Percentiles rank a stretch among this genome's conserved stretches.
These are phyloP conservation scores for Castanea crenata DNA, from an alignment of 306 rosid species.

Conservation along the genomic window DNA sequence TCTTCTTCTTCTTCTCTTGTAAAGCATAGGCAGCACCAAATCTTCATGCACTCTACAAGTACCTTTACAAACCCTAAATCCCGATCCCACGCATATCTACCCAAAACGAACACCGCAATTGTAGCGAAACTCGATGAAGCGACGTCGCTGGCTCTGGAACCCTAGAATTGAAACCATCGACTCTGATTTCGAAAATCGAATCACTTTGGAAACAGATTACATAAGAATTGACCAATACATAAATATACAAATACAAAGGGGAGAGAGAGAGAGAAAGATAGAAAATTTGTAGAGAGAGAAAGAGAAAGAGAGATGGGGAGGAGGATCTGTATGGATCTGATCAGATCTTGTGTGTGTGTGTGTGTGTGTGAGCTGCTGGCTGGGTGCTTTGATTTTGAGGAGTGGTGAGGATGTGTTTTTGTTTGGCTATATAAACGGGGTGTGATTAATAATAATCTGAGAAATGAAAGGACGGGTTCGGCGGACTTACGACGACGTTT, in stretches of 20 bases:
- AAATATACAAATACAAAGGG: not conserved
- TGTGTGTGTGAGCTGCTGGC: slow-evolving; percentile 8
- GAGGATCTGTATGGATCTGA: slow-evolving; percentile 52
- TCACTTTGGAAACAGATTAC: not conserved
- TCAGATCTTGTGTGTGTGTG: slow-evolving; percentile 63
- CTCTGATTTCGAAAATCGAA: not conserved
- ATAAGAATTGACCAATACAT: not conserved
- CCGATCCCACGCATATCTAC: slow-evolving; percentile 60
- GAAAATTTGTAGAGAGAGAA: not conserved
- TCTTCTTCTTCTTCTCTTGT: slow-evolving; percentile 43
- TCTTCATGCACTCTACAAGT: slow-evolving; percentile 66
- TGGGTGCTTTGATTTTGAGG: not conserved
- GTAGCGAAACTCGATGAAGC: not conserved
- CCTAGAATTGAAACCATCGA: slow-evolving; percentile 37
- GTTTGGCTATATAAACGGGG: too few species aligned
- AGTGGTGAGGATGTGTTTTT: too few species aligned
- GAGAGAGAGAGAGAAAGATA: not conserved
- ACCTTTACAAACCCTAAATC: slow-evolving; percentile 37
- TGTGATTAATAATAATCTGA: too few species aligned
- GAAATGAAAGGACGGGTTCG: too few species aligned
- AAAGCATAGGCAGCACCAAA: slow-evolving; percentile 77
- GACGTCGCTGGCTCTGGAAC: slow-evolving; percentile 32
- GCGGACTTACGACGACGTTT: too few species aligned
- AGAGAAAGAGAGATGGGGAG: not conserved
- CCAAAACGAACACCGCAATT: slow-evolving; percentile 21